Base-by-base conservation (phyloP, 1,139 yeast genomes). In the Keqinozyma sinolaborantium region DNA sequence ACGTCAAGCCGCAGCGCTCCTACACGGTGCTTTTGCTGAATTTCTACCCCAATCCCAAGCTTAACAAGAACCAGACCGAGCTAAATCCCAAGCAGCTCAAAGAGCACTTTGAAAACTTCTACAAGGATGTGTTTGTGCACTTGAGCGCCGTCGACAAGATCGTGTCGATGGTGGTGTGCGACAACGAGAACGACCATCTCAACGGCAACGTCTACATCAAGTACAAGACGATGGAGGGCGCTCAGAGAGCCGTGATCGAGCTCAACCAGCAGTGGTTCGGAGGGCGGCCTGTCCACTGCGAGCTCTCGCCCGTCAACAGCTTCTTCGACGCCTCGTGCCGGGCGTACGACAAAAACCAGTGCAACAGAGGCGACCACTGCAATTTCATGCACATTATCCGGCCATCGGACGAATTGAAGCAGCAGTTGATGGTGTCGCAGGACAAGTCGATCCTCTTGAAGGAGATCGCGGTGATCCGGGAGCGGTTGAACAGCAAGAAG, bases 251-350 rank as follows among this genome's bases (percentile, higher is more conserved):
- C 0, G 69, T 74, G 28, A 70, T 72, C 28, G 64, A 60, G 30
- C 72, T 88, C 47, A 85, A 85, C 51, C 73, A 78, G 28, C 74
- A 94, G 38, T 90, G 97, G 97, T 90, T 77, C 51, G 78, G 78
- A 34, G 79, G 77, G 6, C 61, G 80, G 36, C 97, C 97, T 0
- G 79, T 90, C 0, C 84, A 81, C 53, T 79, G 90, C 49, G 95
- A 86, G 46, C 63, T 86, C 27, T 76, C 88, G 14, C 95, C 96
- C 5, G 94, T 85, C 18, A 63, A 72, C 3, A 79, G 73, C 49
- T 77, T 86, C 45, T 64, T 70, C 27, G 95, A 83, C 37, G 86
- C 95, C 10, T 73, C 78, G 33, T 90, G 97, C 50, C 52, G 73
- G 26, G 87, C 84, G 34, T 79, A 82, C 49, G 88, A 81, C 30